These are phyloP conservation scores for Penicillium angulare DNA, from an alignment of 495 filamentous ascomycete species.

Conservation along the genomic window DNA sequence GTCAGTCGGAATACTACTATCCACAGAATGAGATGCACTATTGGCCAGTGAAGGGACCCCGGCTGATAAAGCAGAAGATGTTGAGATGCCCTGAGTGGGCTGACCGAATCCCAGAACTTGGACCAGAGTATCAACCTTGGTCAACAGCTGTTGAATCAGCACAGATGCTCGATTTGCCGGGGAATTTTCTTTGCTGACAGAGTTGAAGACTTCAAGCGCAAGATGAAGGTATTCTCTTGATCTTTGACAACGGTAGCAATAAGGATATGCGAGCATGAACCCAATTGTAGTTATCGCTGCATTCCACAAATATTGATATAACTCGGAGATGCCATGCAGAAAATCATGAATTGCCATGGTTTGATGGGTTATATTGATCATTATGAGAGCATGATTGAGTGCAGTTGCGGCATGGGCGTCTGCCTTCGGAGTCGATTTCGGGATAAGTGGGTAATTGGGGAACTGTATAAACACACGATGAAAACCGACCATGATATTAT, in stretches of 20 bases:
- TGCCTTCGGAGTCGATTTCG: slow-evolving; percentile 15
- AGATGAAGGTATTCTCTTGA: slow-evolving; percentile 19
- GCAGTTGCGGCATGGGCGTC: slow-evolving; percentile 24
- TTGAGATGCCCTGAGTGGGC: neutral
- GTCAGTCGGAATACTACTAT: neutral
- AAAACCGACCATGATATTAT: slow-evolving; percentile 26
- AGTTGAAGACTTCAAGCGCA: slow-evolving; percentile 19
- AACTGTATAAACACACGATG: slow-evolving; percentile 28
- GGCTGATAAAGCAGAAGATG: neutral
- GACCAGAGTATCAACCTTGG: slow-evolving; percentile 6
- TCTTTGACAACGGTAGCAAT: slow-evolving; percentile 32
- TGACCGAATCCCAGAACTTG: neutral
- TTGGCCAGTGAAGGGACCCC: neutral
- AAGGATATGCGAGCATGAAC: slow-evolving; percentile 54
- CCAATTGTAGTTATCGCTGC: slow-evolving; percentile 34
- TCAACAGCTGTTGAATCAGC: slow-evolving; percentile 2
- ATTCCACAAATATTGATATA: slow-evolving; percentile 35
- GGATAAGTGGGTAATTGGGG: slow-evolving; percentile 16
- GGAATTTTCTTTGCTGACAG: neutral
- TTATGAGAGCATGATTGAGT: slow-evolving; percentile 25
- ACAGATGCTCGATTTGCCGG: neutral
- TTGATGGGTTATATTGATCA: slow-evolving; percentile 17
- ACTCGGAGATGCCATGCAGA: slow-evolving; percentile 21
- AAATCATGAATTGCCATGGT: slow-evolving; percentile 21
- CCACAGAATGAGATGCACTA: neutral